phyloP scores from a whole-genome alignment of 331 rosid species.

The Rosa hybrid region DNA sequence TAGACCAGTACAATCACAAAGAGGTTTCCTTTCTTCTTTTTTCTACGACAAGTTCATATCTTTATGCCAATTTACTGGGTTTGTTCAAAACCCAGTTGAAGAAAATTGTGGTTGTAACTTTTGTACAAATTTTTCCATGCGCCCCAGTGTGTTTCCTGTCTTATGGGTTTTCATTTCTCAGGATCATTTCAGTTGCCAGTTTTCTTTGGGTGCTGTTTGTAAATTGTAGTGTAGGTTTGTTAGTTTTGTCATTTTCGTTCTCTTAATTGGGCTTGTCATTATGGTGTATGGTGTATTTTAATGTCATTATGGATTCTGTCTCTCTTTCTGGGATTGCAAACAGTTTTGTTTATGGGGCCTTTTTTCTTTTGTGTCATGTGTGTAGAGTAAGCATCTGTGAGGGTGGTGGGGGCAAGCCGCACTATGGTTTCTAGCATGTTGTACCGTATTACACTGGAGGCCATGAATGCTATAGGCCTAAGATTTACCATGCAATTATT shows the following conservation, averaged over 20 bases:
- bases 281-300: too few species aligned
- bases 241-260: too few species aligned
- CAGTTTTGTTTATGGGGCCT: not conserved
- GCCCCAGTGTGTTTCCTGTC: not conserved
- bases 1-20: not conserved
- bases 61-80: not conserved
- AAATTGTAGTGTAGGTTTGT: too few species aligned
- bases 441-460: conserved; percentile 8
- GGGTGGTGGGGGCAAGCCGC: conserved; percentile 14
- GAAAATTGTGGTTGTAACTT: too few species aligned
- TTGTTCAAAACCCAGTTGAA: too few species aligned
- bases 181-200: too few species aligned
- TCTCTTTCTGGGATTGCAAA: not conserved
- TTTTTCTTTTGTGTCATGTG: not conserved
- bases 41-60: not conserved
- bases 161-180: too few species aligned
- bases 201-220: too few species aligned
- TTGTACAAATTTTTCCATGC: not conserved
- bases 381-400: conserved; percentile 20
- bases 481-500: conserved; percentile 10
- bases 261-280: not conserved
- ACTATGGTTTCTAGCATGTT: conserved; percentile 2
- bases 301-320: not conserved
- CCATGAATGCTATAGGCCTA: not conserved
- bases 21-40: conserved; percentile 11